These are phyloP conservation scores for Wickerhamiella siamensis DNA, from an alignment of 805 yeast genomes.

Conservation along the genomic window DNA sequence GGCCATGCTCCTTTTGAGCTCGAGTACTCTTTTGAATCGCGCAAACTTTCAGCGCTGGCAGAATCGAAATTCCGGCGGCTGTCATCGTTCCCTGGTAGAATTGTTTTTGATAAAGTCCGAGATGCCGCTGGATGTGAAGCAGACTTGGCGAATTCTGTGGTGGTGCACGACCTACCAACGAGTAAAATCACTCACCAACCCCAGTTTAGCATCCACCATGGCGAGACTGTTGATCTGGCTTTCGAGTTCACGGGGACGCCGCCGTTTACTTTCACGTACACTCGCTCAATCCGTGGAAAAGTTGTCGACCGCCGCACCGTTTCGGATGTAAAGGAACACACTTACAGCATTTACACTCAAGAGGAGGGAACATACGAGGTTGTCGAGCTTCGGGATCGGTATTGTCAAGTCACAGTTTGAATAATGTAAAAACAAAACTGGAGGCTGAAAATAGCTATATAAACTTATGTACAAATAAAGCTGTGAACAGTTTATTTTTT, in stretches of 20 bases:
- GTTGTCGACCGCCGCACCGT: constrained; percentile 46
- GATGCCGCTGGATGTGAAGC: constrained; percentile 60
- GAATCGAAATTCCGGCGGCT: constrained; percentile 43
- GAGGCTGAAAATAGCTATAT: no score
- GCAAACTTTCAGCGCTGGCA: constrained; percentile 40
- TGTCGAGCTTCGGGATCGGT: constrained; percentile 71
- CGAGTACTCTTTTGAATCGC: constrained; percentile 56
- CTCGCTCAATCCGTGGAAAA: constrained; percentile 39
- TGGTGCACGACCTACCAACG: constrained; percentile 49
- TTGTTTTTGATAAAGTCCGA: constrained; percentile 49
- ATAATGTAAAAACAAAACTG: no score
- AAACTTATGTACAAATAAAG: no score
- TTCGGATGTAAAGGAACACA: constrained; percentile 49
- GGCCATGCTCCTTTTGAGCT: constrained; percentile 75
- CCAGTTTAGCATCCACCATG: constrained; percentile 83
- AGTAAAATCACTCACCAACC: constrained; percentile 69
- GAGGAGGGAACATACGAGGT: constrained; percentile 93
- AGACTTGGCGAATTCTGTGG: constrained; percentile 22
- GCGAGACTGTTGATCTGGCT: constrained; percentile 79
- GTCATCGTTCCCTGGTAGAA: constrained; percentile 70
- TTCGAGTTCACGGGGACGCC: constrained; percentile 79
- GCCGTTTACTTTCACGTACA: constrained; percentile 78
- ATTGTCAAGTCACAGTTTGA: constrained; percentile 41
- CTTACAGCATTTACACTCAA: constrained; percentile 59
- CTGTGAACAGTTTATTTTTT: no score